phyloP scores from a whole-genome alignment of 768 basidiomycete genomes.

The Termitomyces sp. region DNA sequence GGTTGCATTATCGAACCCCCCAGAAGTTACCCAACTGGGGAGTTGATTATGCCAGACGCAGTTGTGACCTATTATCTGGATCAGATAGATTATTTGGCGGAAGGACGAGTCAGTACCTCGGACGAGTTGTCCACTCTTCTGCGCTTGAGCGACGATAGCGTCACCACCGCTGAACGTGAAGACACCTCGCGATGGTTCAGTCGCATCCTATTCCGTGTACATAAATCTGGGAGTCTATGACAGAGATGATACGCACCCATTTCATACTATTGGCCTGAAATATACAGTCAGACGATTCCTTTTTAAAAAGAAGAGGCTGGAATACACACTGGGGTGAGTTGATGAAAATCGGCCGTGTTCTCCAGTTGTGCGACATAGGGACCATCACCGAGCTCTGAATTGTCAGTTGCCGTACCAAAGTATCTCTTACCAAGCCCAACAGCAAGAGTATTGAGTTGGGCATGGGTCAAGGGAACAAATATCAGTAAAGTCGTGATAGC shows the following conservation, averaged over 20 bases:
- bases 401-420: conserved; percentile 47
- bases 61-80: conserved; percentile 28
- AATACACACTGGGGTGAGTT: conserved; percentile 37
- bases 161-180: conserved; percentile 45
- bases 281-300: not conserved
- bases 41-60: conserved; percentile 51
- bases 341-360: conserved; percentile 35
- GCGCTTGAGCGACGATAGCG: conserved; percentile 36
- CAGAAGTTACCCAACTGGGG: conserved; percentile 41
- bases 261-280: conserved; percentile 47
- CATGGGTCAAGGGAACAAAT: not conserved
- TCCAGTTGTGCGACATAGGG: conserved; percentile 33
- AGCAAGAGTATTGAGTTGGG: conserved; percentile 24
- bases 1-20: conserved; percentile 31
- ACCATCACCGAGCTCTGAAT: conserved; percentile 36
- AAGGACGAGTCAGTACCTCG: conserved; percentile 23
- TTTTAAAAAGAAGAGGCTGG: not conserved
- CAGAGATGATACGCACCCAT: conserved; percentile 32
- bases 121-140: conserved; percentile 39
- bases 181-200: conserved; percentile 38
- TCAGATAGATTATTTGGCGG: not conserved
- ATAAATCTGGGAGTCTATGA: not conserved
- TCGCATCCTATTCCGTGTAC: conserved; percentile 33
- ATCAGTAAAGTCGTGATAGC: not conserved
- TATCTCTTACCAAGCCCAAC: conserved; percentile 39